Evolutionary conservation across 495 filamentous ascomycete species (phyloP).

Genomic region (Penicillium desertorum): DNA sequence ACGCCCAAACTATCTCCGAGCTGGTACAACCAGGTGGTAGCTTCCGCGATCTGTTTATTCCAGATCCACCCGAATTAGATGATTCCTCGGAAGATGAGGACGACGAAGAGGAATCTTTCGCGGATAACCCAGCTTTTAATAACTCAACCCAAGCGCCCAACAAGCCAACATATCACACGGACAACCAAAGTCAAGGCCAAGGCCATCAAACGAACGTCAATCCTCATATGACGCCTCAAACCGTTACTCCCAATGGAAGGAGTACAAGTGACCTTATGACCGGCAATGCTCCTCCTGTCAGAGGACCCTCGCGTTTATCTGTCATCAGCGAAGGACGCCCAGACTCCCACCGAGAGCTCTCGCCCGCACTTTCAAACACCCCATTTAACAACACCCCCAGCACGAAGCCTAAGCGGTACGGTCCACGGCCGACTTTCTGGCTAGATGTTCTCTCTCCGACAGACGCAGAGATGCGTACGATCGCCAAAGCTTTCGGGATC

Average conservation of each 20-base stretch:
- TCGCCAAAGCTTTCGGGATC: constrained; percentile 90
- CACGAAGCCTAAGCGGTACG: constrained; percentile 63
- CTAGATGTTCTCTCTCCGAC: constrained; percentile 89
- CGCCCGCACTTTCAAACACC: constrained; percentile 26
- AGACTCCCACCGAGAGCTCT: constrained; percentile 28
- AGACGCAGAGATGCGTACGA: constrained; percentile 85
- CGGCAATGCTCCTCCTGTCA: constrained; percentile 29
- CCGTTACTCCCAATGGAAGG: constrained; percentile 4
- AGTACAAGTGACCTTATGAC: constrained; percentile 28
- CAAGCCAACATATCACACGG: constrained; percentile 3
- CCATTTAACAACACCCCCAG: constrained; percentile 21
- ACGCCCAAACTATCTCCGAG: constrained; percentile 91
- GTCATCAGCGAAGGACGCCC: constrained; percentile 38
- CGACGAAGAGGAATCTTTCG: constrained; percentile 35
- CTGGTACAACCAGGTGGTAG: constrained; percentile 78
- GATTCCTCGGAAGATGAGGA: constrained; percentile 66
- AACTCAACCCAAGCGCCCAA: constrained; percentile 8
- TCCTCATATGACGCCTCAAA: neutral
- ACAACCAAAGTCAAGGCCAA: neutral
- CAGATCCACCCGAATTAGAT: constrained; percentile 63
- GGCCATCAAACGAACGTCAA: constrained; percentile 13
- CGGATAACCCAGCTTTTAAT: constrained; percentile 10
- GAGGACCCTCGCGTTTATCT: constrained; percentile 32
- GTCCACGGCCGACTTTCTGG: constrained; percentile 93
- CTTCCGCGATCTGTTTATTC: constrained; percentile 84